Base-by-base conservation (phyloP, 805 yeast genomes). In the Zygosaccharomyces bailii region DNA sequence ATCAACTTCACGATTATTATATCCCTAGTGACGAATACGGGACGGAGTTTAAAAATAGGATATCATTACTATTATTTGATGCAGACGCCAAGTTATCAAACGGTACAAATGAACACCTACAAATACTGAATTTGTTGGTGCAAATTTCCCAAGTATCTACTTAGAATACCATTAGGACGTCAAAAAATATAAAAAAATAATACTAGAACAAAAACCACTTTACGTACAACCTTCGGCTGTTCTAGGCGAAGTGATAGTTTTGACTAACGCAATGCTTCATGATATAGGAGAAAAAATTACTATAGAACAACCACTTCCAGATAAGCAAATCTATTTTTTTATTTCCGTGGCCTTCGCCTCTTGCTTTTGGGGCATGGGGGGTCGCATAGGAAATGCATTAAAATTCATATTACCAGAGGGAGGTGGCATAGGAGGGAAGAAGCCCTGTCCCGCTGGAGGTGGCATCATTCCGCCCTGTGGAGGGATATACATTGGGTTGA, bases 51-150 rank as follows among this genome's bases (percentile, higher is more conserved):
- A 93, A 91, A 60, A 85, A 80, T 58, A 56, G 65, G 35, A 75
- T 88, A 8, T 76, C 96, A 0, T 66, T 72, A 57, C 65, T 79
- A 4, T 64, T 93, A 19, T 87, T 89, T 55, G 84, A 80, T 34
- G 74, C 87, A 0, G 98, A 91, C 62, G 75, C 78, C 39, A 75
- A 81, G 42, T 70, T 91, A 43, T 75, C 81, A 43, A 87, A 81
- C 58, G 99, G 99, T 11, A 79, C 96, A 3, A 95, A 89, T 56
- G 99, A 91, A 61, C 87, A 85, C 47, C 68, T 91, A 21, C 96
- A 86, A 55, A 57, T 93, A 17, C 72, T 91, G 52, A 84, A 86
- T 54, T 70, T 88, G 52, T 55, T 79, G 23, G 57, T 76, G 8
- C 72, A 78, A 50, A 66, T 82, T n/a, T 72, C 84, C 4, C 65